These are phyloP conservation scores for Gremmenia infestans DNA, from an alignment of 2,329 filamentous ascomycete genomes.

Conservation along the genomic window DNA sequence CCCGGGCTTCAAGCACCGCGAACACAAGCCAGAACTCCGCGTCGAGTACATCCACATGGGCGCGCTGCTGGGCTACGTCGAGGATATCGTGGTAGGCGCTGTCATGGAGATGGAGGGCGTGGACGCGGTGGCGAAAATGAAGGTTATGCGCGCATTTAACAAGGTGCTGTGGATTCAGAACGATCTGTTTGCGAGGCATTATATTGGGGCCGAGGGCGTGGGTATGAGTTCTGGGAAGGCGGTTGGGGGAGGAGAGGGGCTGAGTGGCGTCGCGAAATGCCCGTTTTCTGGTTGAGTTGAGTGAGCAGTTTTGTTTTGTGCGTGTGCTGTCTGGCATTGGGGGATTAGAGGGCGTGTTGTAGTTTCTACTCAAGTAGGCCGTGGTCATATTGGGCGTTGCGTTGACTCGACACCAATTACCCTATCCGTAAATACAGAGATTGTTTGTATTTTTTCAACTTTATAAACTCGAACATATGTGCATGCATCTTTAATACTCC, in stretches of 20 bases:
- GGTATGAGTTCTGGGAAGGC: background rate
- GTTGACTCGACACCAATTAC: no score
- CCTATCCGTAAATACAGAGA: no score
- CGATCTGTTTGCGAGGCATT: slow-evolving; percentile 80
- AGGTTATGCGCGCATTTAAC: slow-evolving; percentile 67
- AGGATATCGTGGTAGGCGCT: slow-evolving; percentile 72
- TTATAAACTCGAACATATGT: no score
- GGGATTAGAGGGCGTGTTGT: no score
- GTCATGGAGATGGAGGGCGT: slow-evolving; percentile 59
- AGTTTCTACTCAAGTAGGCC: no score
- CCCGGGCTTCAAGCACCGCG: slow-evolving; percentile 61
- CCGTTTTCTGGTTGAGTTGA: background rate
- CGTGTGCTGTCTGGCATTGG: no score
- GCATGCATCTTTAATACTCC: no score
- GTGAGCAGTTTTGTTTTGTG: no score
- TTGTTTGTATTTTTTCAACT: no score
- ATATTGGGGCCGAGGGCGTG: slow-evolving; percentile 32
- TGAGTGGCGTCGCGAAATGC: background rate
- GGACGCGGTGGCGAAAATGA: slow-evolving; percentile 62
- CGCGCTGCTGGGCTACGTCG: slow-evolving; percentile 66
- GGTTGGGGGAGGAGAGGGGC: background rate
- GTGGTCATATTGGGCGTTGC: no score
- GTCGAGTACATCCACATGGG: slow-evolving; percentile 79
- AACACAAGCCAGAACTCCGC: slow-evolving; percentile 45
- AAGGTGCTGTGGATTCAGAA: slow-evolving; percentile 75